Base-by-base conservation (phyloP, 208 protist species). In the Leishmania guyanensis region DNA sequence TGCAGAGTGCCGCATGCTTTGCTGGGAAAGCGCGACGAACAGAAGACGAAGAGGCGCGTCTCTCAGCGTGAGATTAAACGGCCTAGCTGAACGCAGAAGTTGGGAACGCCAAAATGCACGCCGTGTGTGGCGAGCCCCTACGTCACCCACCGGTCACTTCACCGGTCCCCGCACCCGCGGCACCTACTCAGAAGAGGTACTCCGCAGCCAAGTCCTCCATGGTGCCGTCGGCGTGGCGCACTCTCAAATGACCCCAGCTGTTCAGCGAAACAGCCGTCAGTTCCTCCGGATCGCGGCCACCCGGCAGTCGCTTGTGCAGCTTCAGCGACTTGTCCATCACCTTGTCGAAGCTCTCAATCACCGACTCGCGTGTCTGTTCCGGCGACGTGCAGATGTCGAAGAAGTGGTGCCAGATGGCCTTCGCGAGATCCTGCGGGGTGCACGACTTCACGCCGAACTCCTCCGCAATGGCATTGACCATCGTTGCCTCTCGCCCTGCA, bases 181-280 rank as follows among this genome's bases (percentile, higher is more conserved):
- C 36, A 16, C 29, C 71, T n/a, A 3, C 46, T 75, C 71, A 95
- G 79, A 92, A 93, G 6, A 95, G 81, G 77, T 95, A 95, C 5
- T 95, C 92, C 17, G 92, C 88, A 1, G 80, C 53, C 14, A 95
- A 86, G 6, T 78, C 87, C 48, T 93, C 89, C 64, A 90, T 83
- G 9, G 69, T 66, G 33, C 89, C 88, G 62, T 90, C 79, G 20
- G 80, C 70, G 69, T 86, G 79, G 62, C 81, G 78, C 53, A 96
- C 89, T 6, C 50, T 85, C 62, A 96, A 83, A 65, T 93, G 89
- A 5, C 92, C 92, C 89, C 88, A 93, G 66, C 84, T 82, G 76
- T 92, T 93, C 39, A 95, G 80, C 17, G 79, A 64, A 54, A 95
- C 71, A 0, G 90, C 87, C 22, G 77, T 80, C 48, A 95, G 81